These are phyloP conservation scores for Erythrophleum ivorense DNA, from an alignment of 331 rosid species.

Conservation along the genomic window DNA sequence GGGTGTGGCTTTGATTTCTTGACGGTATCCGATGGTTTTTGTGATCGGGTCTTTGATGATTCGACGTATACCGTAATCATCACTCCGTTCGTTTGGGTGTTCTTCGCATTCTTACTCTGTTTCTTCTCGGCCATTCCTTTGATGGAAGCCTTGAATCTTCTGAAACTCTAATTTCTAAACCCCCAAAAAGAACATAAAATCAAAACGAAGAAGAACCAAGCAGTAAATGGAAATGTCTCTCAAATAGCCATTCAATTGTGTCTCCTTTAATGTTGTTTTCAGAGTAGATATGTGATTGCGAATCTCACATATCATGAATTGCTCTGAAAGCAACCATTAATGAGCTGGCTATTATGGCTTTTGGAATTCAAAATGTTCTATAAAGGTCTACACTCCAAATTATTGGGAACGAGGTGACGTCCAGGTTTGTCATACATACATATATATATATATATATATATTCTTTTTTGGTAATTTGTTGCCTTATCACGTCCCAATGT, in stretches of 20 bases:
- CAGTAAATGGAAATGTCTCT: background rate
- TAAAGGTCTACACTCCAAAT: background rate
- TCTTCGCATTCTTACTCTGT: slow-evolving; percentile 8
- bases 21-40: background rate
- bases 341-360: background rate
- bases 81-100: slow-evolving; percentile 46
- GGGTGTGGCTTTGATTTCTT: slow-evolving; percentile 39
- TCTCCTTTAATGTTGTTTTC: slow-evolving; percentile 2
- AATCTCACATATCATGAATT: slow-evolving; percentile 14
- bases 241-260: background rate
- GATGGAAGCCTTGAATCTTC: background rate
- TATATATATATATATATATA: background rate
- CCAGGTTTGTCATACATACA: background rate
- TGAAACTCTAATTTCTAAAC: background rate
- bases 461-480: too few species aligned
- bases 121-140: slow-evolving; percentile 40
- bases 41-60: slow-evolving; percentile 39
- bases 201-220: background rate
- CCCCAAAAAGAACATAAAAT: background rate
- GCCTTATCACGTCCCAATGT: background rate
- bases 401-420: background rate
- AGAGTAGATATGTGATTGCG: background rate
- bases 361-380: slow-evolving; percentile 10
- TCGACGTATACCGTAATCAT: slow-evolving; percentile 66
- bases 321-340: slow-evolving; percentile 19